Conservation (phyloP, 1,284 basidiomycete genomes). For the Sphaerobolus stellatus region DNA sequence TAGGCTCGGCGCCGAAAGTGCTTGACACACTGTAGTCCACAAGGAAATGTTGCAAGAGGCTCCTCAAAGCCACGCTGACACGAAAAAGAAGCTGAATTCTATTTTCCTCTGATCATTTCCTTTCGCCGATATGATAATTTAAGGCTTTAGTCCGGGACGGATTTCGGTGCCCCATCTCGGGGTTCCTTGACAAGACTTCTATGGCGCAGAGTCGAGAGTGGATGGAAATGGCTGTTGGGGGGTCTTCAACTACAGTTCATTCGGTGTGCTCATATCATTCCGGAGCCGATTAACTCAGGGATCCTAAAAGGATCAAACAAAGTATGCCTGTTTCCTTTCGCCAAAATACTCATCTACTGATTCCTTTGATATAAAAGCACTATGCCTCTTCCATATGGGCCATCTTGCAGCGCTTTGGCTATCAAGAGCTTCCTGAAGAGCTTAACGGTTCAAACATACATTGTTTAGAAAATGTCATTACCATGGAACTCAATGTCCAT, state of each 20-base stretch:
- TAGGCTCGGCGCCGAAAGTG: too few species aligned
- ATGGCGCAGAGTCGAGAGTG: not conserved
- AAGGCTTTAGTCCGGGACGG: conserved; percentile 30
- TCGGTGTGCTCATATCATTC: conserved; percentile 17
- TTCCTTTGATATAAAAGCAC: conserved; percentile 8
- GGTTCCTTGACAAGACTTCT: conserved; percentile 19
- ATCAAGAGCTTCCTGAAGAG: conserved; percentile 14
- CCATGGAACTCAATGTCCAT: conserved; percentile 22
- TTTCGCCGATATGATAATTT: not conserved
- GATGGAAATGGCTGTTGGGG: not conserved
- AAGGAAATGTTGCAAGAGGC: not conserved
- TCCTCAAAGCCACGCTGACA: not conserved
- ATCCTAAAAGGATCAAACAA: not conserved
- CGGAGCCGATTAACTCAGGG: conserved; percentile 2
- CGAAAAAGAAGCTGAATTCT: not conserved
- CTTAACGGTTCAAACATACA: conserved; percentile 28
- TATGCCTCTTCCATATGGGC: conserved; percentile 18
- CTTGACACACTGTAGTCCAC: too few species aligned
- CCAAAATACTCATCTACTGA: too few species aligned
- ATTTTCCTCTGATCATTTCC: not conserved
- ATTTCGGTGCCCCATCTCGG: conserved; percentile 28
- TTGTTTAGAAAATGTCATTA: conserved; percentile 34
- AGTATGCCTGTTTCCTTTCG: not conserved
- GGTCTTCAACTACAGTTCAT: not conserved
- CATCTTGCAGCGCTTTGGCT: conserved; percentile 20